Percentiles rank a stretch among this genome's conserved stretches.
These are phyloP conservation scores for Mrakia blollopis DNA, from an alignment of 768 basidiomycete genomes.

Conservation along the genomic window DNA sequence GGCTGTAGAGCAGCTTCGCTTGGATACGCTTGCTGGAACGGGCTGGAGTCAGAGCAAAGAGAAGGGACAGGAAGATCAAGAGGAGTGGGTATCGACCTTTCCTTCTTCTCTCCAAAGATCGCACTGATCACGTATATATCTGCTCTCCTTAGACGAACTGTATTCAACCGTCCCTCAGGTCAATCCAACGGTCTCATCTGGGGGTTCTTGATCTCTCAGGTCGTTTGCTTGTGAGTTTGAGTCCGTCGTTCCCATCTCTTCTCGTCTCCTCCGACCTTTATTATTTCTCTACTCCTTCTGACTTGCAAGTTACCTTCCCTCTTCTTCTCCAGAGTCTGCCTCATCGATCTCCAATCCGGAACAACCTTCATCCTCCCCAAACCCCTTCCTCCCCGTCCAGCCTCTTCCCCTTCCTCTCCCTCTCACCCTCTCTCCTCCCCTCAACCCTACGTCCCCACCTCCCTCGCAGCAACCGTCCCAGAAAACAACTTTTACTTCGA, in stretches of 20 bases:
- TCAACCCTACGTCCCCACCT: background rate
- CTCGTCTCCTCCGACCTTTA: background rate
- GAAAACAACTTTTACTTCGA: too few relatives aligned
- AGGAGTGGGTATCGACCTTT: background rate
- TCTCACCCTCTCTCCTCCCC: background rate
- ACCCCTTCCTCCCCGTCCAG: background rate
- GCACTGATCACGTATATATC: background rate
- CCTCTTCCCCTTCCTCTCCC: background rate
- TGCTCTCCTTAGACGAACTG: background rate
- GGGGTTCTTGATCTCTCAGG: background rate
- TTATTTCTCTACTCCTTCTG: background rate
- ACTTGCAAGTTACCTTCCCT: background rate
- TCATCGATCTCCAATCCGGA: background rate
- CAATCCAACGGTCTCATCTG: conserved; percentile 10
- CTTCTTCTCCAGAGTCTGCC: background rate
- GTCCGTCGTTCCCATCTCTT: background rate
- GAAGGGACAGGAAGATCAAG: conserved; percentile 6
- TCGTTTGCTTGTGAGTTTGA: background rate
- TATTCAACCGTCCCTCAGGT: background rate
- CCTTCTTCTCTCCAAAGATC: background rate
- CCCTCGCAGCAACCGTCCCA: too few relatives aligned
- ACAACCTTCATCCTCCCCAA: conserved; percentile 10
- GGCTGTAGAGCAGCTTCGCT: background rate
- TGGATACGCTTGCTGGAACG: background rate
- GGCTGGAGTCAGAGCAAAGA: background rate